Conservation (phyloP, 306 rosid species). For the Medicago lupulina region DNA sequence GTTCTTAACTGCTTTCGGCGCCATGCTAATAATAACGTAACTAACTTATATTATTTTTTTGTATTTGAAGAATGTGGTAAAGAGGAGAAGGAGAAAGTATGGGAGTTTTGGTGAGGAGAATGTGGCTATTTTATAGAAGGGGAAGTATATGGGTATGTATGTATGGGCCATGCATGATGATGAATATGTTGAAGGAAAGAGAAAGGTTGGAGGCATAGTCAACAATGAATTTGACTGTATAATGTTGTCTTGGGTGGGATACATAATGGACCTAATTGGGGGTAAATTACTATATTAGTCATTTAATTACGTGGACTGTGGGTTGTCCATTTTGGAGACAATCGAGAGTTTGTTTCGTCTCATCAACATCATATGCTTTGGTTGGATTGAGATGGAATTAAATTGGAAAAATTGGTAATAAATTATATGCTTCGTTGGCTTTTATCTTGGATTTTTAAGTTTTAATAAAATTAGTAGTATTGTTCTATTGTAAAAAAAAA, state of each 20-base stretch:
- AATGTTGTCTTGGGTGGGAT: slow-evolving; percentile 52
- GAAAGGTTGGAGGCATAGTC: slow-evolving; percentile 45
- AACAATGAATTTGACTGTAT: slow-evolving; percentile 69
- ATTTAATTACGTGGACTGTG: slow-evolving; percentile 77
- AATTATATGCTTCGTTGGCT: no score
- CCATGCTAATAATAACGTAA: slow-evolving; percentile 49
- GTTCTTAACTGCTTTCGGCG: slow-evolving; percentile 76
- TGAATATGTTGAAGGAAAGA: slow-evolving; percentile 9
- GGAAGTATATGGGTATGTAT: background rate
- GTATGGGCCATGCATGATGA: slow-evolving; percentile 32
- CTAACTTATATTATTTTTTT: background rate
- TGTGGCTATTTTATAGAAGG: slow-evolving; percentile 50
- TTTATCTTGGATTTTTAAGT: no score
- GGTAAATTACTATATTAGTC: slow-evolving; percentile 49
- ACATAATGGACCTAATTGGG: background rate
- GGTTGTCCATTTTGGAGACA: slow-evolving; percentile 49
- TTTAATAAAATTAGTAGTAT: no score
- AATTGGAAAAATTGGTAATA: background rate
- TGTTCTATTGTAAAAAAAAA: no score
- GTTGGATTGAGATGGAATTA: background rate
- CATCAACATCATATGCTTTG: slow-evolving; percentile 21
- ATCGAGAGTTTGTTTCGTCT: slow-evolving; percentile 8
- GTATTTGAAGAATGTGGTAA: background rate
- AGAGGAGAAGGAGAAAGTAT: background rate
- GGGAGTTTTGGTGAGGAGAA: slow-evolving; percentile 5